phyloP scores from a whole-genome alignment of 176 grass and related monocot genomes.

The Triticum dicoccoides region DNA sequence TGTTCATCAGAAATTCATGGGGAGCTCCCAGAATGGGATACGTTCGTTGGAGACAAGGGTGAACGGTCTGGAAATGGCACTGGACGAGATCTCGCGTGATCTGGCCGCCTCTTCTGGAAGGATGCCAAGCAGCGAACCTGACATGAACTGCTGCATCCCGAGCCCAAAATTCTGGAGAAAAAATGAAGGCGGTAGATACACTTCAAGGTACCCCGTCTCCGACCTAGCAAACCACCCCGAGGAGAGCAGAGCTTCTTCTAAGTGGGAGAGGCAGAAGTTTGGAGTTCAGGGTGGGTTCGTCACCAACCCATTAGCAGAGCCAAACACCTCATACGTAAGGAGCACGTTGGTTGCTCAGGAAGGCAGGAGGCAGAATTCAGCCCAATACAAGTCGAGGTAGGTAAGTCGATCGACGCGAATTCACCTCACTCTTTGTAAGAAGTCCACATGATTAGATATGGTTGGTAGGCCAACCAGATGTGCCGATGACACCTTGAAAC shows the following conservation, averaged over 20 bases:
- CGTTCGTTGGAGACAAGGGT: slow-evolving; percentile 85
- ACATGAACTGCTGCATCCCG: slow-evolving; percentile 85
- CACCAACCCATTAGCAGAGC: slow-evolving; percentile 76
- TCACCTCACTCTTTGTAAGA: not conserved
- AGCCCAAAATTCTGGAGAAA: slow-evolving; percentile 89
- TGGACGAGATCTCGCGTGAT: slow-evolving; percentile 83
- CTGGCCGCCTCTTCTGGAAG: slow-evolving; percentile 63
- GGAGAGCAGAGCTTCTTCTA: slow-evolving; percentile 48
- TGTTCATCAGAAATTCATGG: slow-evolving; percentile 80
- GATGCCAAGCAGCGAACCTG: slow-evolving; percentile 55
- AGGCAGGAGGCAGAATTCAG: slow-evolving; percentile 48
- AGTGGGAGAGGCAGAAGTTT: slow-evolving; percentile 74
- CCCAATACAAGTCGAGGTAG: slow-evolving; percentile 58
- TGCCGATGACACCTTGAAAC: slow-evolving; percentile 21
- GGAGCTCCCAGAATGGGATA: slow-evolving; percentile 86
- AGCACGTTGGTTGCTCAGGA: slow-evolving; percentile 23
- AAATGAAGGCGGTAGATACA: slow-evolving; percentile 64
- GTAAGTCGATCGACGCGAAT: slow-evolving; percentile 13
- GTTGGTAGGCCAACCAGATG: slow-evolving; percentile 29
- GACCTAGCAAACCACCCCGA: slow-evolving; percentile 38
- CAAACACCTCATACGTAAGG: slow-evolving; percentile 46
- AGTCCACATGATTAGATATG: not conserved
- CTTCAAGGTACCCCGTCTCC: slow-evolving; percentile 53
- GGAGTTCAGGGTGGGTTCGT: slow-evolving; percentile 56
- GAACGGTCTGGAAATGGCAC: slow-evolving; percentile 75